Evolutionary conservation across 352 stramenopile genomes (phyloP), one percentile per base, ranked within the genome.

Genomic region (Blastocystis sp.): DNA sequence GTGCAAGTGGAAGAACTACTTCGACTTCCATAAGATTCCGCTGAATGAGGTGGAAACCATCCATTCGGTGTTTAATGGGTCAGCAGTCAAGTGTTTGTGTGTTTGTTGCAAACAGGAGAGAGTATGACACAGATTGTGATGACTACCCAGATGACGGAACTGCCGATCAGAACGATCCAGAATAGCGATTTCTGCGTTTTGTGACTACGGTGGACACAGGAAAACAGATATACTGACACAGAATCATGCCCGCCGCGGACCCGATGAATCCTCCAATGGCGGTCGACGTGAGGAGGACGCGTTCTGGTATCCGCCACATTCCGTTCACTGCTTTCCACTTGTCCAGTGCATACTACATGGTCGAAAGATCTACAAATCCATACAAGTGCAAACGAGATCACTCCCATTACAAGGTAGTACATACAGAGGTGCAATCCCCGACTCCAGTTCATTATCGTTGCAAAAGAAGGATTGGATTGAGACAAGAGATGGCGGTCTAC

Each of bases 1-100:
- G 24, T 76, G 64, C n/a, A 54, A 56, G 18, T 76, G 64, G 64
- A 53, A 56, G 7, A n/a, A 51, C 27, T 76, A 76, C 24, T 76
- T 76, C 14, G 64, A 57, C 27, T 76, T 76, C 48, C 64, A 76
- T n/a, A 76, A 76, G 14, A 44, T 76, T 76, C 64, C 64, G 9
- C 34, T 76, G 38, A 56, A 38, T 8, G 64, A 76, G 2, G 42
- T 76, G 27, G 21, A 27, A 32, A 76, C 14, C 32, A 57, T 76
- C 9, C 11, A 38, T 6, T 29, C 21, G 11, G 36, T 56, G 42
- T 76, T 76, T 56, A 57, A 54, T 24, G 16, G 32, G 11, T 24
- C 14, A 29, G 6, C 61, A 1, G 16, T 27, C 21, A 49, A 24
- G 34, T 72, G 61, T 48, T 72, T 44, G 32, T 48, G 32, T 72